Percentiles rank a stretch among this genome's conserved stretches.
phyloP scores from a whole-genome alignment of 495 filamentous ascomycete genomes.

The Xylaria palmicola region DNA sequence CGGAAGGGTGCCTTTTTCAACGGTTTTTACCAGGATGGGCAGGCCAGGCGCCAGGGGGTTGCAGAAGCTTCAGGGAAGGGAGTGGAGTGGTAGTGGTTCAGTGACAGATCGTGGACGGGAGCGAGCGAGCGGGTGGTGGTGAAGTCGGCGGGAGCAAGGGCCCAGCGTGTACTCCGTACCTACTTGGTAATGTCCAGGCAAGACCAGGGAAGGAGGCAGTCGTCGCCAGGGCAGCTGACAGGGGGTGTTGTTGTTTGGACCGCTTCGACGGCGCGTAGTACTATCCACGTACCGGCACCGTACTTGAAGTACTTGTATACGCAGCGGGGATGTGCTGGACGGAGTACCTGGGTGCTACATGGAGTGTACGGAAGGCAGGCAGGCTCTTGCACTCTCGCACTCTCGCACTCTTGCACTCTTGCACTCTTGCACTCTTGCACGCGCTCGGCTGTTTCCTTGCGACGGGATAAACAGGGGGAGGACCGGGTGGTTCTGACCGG shows the following conservation, averaged over 20 bases:
- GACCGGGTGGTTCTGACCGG: background rate
- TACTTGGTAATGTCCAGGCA: background rate
- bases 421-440: too few species aligned
- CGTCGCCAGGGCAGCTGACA: background rate
- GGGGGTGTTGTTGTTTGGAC: too few species aligned
- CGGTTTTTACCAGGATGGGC: slow-evolving; percentile 17
- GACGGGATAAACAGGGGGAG: slow-evolving; percentile 1
- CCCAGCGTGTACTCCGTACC: background rate
- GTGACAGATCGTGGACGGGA: slow-evolving; percentile 15
- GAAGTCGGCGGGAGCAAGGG: slow-evolving; percentile 11
- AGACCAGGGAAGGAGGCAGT: background rate
- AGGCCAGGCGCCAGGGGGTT: slow-evolving; percentile 12
- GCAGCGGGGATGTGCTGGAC: too few species aligned
- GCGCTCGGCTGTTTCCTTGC: slow-evolving; percentile 11
- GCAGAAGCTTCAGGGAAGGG: slow-evolving; percentile 13
- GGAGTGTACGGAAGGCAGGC: too few species aligned
- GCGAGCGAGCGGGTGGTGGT: slow-evolving; percentile 2
- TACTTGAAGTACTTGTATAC: too few species aligned
- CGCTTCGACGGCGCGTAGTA: too few species aligned
- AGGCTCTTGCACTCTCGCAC: too few species aligned
- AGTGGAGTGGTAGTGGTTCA: slow-evolving; percentile 14
- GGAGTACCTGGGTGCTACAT: too few species aligned
- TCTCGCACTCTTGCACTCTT: too few species aligned
- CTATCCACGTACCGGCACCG: too few species aligned
- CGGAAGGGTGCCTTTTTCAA: slow-evolving; percentile 17